phyloP scores from a whole-genome alignment of 164 flowering plant species.

The grape (Vitis vinifera) region ASM3070453v1 NC_081811.1:12198001-12198500 shows the following conservation, averaged over 20 bases:
- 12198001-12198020: no score
- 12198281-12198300: background rate
- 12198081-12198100: no score
- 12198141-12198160: no score
- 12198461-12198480: no score
- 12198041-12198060: background rate
- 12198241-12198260: constrained; percentile 99
- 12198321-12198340: background rate
- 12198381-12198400: constrained; percentile 95
- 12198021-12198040: no score
- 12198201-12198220: no score
- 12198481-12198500: no score
- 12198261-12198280: constrained; percentile 56
- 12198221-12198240: constrained; percentile 76
- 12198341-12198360: background rate
- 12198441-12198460: background rate
- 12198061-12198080: background rate
- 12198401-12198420: constrained; percentile 99
- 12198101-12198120: no score
- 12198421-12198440: constrained; percentile 3
- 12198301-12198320: background rate
- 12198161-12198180: no score
- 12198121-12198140: no score
- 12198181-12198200: no score
- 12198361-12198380: constrained; percentile 97